Percentiles rank a stretch among this genome's conserved stretches.
phyloP scores from a whole-genome alignment of 768 basidiomycete genomes.

The Agaricus blazei region DNA sequence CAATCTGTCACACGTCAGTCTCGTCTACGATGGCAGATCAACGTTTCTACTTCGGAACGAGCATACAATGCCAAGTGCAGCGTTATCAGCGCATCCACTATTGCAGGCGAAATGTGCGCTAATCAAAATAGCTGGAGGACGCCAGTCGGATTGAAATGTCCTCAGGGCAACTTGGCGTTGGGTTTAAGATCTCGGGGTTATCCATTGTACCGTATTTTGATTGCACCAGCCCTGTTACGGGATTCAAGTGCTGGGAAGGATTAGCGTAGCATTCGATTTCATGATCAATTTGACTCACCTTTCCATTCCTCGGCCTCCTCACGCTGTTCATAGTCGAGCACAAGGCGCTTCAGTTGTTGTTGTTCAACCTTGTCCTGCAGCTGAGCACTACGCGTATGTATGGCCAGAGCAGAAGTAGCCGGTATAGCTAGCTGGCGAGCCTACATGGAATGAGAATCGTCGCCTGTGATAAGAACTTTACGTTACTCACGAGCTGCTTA shows the following conservation, averaged over 20 bases:
- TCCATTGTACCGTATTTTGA: slow-evolving; percentile 77
- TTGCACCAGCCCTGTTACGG: slow-evolving; percentile 58
- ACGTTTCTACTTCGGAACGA: not conserved
- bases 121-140: not conserved
- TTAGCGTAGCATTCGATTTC: not conserved
- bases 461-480: not conserved
- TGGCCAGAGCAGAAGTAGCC: slow-evolving; percentile 78
- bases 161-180: not conserved
- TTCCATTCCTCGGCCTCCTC: slow-evolving; percentile 82
- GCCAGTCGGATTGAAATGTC: not conserved
- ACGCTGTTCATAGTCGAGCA: slow-evolving; percentile 85
- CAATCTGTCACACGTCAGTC: not conserved
- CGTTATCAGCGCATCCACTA: not conserved
- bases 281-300: slow-evolving; percentile 34
- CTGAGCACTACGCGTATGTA: slow-evolving; percentile 89
- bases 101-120: not conserved
- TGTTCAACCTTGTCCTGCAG: slow-evolving; percentile 94
- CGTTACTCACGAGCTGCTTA: slow-evolving; percentile 71
- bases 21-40: not conserved
- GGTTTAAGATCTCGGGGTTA: slow-evolving; percentile 23
- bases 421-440: slow-evolving; percentile 88
- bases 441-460: slow-evolving; percentile 32
- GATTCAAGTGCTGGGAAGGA: slow-evolving; percentile 54
- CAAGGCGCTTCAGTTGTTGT: slow-evolving; percentile 93
- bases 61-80: not conserved